Evolutionary conservation across 164 flowering plant species (phyloP).

Genomic region (Berberis vulgaris): DNA sequence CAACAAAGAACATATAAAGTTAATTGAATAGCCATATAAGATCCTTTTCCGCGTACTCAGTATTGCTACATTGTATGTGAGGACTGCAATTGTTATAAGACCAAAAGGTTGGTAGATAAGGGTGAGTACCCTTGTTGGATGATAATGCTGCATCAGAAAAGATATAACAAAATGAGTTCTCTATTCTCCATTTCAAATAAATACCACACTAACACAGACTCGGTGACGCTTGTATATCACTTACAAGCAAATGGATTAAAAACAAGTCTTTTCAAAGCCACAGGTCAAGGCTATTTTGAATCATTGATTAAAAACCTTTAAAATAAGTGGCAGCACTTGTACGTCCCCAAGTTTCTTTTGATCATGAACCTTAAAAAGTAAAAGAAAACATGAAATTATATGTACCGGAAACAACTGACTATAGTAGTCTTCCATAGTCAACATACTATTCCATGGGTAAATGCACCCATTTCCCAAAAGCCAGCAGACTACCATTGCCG

Average conservation of each 20-base stretch:
- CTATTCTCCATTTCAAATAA: too few relatives aligned
- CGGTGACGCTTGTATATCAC: too few relatives aligned
- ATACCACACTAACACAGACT: too few relatives aligned
- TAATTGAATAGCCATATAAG: constrained; percentile 52
- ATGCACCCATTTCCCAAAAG: constrained; percentile 42
- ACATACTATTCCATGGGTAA: constrained; percentile 48
- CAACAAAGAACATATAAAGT: constrained; percentile 39
- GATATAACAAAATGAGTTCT: neutral
- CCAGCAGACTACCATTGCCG: constrained; percentile 42
- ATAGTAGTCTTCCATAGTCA: constrained; percentile 36
- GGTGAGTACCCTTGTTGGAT: constrained; percentile 38
- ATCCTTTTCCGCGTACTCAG: constrained; percentile 32
- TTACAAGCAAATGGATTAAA: too few relatives aligned
- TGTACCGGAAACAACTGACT: constrained; percentile 19
- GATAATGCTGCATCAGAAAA: constrained; percentile 21
- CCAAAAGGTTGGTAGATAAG: constrained; percentile 41
- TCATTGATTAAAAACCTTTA: too few relatives aligned
- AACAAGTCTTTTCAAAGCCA: too few relatives aligned
- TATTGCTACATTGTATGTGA: constrained; percentile 32
- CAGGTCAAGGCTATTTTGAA: too few relatives aligned
- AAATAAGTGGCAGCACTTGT: too few relatives aligned
- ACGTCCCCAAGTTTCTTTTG: neutral
- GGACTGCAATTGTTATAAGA: constrained; percentile 23
- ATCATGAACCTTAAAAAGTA: neutral
- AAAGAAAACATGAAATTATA: neutral